A percentile compares a stretch with the other conserved stretches of the same genome.
phyloP scores from a whole-genome alignment of 2,329 filamentous ascomycete genomes.

The Leptographium galeiforme region DNA sequence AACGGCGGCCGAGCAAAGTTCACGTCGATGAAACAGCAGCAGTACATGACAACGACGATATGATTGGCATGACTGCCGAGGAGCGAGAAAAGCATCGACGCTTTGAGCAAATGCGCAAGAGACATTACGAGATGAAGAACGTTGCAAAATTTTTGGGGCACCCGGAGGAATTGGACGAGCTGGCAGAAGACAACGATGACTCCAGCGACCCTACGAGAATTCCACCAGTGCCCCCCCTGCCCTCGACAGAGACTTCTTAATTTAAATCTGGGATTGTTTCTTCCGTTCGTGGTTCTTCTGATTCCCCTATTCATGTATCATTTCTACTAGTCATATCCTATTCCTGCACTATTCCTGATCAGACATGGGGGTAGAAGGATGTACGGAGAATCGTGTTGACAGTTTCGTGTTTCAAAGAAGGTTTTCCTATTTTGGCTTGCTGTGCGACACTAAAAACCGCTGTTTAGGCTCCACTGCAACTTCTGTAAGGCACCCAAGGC shows the following conservation, averaged over 20 bases:
- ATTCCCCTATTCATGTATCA: no score
- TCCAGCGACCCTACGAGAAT: constrained; percentile 7
- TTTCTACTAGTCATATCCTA: no score
- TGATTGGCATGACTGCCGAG: constrained; percentile 47
- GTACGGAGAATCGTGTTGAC: no score
- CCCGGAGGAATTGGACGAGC: constrained; percentile 50
- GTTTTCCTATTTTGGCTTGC: no score
- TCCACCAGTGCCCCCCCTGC: constrained; percentile 2
- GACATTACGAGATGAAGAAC: constrained; percentile 97
- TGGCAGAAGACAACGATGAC: constrained; percentile 36
- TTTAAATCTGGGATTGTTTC: not conserved
- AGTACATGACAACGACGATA: constrained; percentile 42
- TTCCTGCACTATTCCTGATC: no score
- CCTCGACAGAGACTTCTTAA: not conserved
- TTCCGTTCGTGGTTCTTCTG: not conserved
- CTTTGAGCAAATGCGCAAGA: constrained; percentile 87
- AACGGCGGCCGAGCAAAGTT: constrained; percentile 52
- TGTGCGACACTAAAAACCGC: not conserved
- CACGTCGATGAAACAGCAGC: constrained; percentile 51
- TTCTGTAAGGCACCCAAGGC: not conserved
- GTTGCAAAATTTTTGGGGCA: constrained; percentile 79
- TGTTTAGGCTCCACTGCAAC: not conserved
- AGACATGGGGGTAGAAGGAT: no score
- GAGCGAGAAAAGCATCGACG: constrained; percentile 81
- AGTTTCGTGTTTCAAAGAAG: no score